These are phyloP conservation scores for Aspergillus quadricinctus DNA, from an alignment of 2,329 filamentous ascomycete genomes.

Conservation along the genomic window DNA sequence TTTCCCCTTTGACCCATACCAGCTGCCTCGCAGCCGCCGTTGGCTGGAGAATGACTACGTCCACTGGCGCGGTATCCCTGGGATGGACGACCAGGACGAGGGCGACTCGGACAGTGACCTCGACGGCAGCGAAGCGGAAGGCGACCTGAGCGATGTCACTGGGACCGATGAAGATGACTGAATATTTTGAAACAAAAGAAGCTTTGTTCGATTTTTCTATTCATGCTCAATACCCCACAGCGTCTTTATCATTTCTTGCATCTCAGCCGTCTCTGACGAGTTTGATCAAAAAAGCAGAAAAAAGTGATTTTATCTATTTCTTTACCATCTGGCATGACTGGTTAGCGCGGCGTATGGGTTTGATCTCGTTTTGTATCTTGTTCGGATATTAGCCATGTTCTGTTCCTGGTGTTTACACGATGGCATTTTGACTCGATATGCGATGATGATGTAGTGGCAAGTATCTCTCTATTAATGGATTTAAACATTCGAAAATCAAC, in stretches of 20 bases:
- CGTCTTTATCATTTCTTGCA: not conserved
- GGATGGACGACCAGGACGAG: constrained; percentile 56
- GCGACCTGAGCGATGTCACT: constrained; percentile 38
- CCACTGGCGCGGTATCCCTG: constrained; percentile 70
- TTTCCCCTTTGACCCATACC: constrained; percentile 97
- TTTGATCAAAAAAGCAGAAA: constrained; percentile 6
- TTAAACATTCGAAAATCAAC: not conserved
- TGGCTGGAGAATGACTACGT: constrained; percentile 87
- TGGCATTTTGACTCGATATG: not conserved
- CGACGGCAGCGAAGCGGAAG: constrained; percentile 29
- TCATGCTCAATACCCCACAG: not conserved
- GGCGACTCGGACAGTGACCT: constrained; percentile 44
- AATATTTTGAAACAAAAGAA: not conserved
- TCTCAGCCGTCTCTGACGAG: not conserved
- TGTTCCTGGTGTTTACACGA: not conserved
- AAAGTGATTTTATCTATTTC: constrained; percentile 1
- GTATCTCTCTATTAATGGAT: not conserved
- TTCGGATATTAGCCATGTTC: constrained; percentile 4
- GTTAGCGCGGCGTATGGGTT: constrained; percentile 24
- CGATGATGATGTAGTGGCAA: not conserved
- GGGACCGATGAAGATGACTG: constrained; percentile 40
- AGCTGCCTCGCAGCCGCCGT: constrained; percentile 76
- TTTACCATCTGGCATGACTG: not conserved
- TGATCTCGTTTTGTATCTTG: constrained; percentile 3
- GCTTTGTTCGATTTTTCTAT: not conserved